Percentiles rank a stretch among this genome's conserved stretches.
phyloP scores from a whole-genome alignment of 768 basidiomycete genomes.

The Lyophyllum shimeji region DNA sequence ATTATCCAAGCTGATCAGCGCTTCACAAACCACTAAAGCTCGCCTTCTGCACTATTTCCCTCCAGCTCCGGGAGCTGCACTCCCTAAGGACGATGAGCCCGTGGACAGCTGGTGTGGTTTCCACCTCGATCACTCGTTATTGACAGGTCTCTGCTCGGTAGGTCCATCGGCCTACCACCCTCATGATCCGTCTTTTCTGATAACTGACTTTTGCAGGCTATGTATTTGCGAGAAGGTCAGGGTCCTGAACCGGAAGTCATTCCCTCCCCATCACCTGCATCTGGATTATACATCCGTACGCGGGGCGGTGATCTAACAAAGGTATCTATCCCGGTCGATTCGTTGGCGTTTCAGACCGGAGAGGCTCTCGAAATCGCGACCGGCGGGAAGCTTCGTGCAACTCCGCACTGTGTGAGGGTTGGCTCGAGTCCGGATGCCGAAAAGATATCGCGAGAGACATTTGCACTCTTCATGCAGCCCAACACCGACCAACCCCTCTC shows the following conservation, averaged over 20 bases:
- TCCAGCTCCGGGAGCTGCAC: constrained; percentile 40
- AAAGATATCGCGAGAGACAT: constrained; percentile 78
- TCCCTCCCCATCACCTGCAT: constrained; percentile 66
- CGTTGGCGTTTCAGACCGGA: constrained; percentile 95
- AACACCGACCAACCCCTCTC: constrained; percentile 77
- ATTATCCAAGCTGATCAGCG: constrained; percentile 67
- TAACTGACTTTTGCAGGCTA: constrained; percentile 50
- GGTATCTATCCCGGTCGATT: constrained; percentile 82
- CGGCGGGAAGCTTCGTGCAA: constrained; percentile 76
- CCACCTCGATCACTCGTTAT: constrained; percentile 86
- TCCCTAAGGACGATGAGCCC: constrained; percentile 53
- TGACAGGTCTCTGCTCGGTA: constrained; percentile 93
- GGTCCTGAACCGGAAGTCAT: constrained; percentile 45
- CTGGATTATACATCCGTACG: constrained; percentile 91
- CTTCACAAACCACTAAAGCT: constrained; percentile 86
- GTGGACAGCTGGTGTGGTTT: constrained; percentile 94
- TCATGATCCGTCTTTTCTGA: constrained; percentile 4
- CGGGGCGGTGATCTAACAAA: constrained; percentile 77
- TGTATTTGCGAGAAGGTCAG: constrained; percentile 66
- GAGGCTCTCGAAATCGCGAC: constrained; percentile 94
- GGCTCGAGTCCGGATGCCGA: constrained; percentile 47
- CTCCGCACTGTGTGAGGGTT: constrained; percentile 91
- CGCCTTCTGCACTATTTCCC: constrained; percentile 97
- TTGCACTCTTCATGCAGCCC: constrained; percentile 89
- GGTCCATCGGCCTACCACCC: constrained; percentile 18